Conservation (phyloP, 345 rosid genomes). For the Rhodomyrtus tomentosa region DNA sequence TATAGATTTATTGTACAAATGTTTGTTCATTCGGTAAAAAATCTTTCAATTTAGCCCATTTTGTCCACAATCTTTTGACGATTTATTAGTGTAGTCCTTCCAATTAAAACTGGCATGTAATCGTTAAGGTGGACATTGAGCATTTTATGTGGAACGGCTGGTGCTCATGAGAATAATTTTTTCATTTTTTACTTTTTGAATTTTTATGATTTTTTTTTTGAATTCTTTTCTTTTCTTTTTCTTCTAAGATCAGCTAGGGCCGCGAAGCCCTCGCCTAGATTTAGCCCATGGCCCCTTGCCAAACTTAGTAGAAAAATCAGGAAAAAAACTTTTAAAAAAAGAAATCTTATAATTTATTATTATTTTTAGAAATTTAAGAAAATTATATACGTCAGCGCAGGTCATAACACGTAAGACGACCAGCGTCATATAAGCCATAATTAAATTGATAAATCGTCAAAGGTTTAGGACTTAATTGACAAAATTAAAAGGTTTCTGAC, state of each 20-base stretch:
- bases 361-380: not conserved
- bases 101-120: not conserved
- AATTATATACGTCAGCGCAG: too few species aligned
- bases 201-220: not conserved
- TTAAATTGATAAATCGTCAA: not conserved
- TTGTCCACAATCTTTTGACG: not conserved
- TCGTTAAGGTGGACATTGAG: fast-evolving
- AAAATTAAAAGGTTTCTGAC: not conserved
- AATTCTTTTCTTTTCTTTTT: not conserved
- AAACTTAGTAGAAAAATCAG: not conserved
- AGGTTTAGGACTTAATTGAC: not conserved
- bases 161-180: not conserved
- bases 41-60: not conserved
- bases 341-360: not conserved
- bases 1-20: not conserved
- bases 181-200: not conserved
- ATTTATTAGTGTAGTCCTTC: not conserved
- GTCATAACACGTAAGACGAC: fast-evolving
- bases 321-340: not conserved
- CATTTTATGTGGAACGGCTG: fast-evolving
- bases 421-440: not conserved
- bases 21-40: not conserved
- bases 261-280: not conserved
- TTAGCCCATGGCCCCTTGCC: not conserved
- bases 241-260: not conserved